These are phyloP conservation scores for Penicillium pulvis DNA, from an alignment of 495 filamentous ascomycete genomes.

Conservation along the genomic window DNA sequence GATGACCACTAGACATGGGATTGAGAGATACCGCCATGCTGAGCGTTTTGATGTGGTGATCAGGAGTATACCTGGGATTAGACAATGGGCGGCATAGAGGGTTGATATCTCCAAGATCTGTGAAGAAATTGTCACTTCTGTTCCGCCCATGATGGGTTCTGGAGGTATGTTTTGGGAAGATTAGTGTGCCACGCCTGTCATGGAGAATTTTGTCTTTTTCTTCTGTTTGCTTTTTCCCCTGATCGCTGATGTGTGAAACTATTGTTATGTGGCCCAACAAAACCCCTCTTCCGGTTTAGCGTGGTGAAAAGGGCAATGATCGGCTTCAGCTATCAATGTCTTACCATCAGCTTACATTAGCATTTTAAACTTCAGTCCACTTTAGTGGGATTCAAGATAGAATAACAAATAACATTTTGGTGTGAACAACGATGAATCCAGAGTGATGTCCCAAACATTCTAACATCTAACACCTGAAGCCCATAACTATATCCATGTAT, in stretches of 20 bases:
- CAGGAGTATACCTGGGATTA: constrained; percentile 18
- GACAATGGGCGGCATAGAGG: constrained; percentile 16
- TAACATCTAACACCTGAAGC: background rate
- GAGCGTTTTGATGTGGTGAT: constrained; percentile 22
- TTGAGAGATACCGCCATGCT: constrained; percentile 17
- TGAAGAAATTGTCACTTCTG: constrained; percentile 6
- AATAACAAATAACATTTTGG: too few species aligned
- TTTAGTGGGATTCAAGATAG: too few species aligned
- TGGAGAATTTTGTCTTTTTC: background rate
- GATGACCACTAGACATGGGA: constrained; percentile 18
- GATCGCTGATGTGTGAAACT: background rate
- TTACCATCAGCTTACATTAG: too few species aligned
- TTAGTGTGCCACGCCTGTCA: background rate
- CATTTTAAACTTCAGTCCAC: too few species aligned
- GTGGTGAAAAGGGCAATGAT: background rate
- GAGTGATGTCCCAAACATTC: too few species aligned
- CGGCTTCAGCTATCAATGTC: background rate
- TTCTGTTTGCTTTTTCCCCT: background rate
- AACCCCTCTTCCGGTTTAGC: background rate
- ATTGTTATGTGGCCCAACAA: background rate
- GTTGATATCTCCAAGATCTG: constrained; percentile 11
- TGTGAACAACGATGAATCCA: background rate
- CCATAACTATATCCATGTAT: background rate
- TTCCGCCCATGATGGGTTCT: constrained; percentile 7
- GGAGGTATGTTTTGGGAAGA: background rate